These are phyloP conservation scores for Amoeboaphelidium protococcarum DNA, from an alignment of 371 early-diverging fungal genomes.

Conservation along the genomic window DNA sequence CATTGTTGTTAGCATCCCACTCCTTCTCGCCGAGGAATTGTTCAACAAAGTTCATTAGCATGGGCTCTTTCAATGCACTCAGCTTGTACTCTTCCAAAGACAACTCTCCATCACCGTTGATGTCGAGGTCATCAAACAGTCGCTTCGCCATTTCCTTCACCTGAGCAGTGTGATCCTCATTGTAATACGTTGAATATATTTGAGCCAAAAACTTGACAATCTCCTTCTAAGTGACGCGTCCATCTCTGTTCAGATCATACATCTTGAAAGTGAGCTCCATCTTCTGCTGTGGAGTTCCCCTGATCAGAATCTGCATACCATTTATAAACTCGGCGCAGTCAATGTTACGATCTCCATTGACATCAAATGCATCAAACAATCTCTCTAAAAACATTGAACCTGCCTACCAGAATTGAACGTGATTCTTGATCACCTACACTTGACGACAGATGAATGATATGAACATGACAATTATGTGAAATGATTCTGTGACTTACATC, in stretches of 20 bases:
- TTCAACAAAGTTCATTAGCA: slow-evolving; percentile 42
- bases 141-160: slow-evolving; percentile 31
- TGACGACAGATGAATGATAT: not conserved
- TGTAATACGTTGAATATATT: slow-evolving; percentile 31
- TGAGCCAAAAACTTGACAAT: slow-evolving; percentile 39
- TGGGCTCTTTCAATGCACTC: slow-evolving; percentile 53
- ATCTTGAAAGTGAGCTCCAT: slow-evolving; percentile 44
- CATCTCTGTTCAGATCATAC: slow-evolving; percentile 53
- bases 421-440: slow-evolving; percentile 2
- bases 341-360: slow-evolving; percentile 30
- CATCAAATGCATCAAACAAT: slow-evolving; percentile 50
- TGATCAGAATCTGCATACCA: slow-evolving; percentile 45
- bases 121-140: slow-evolving; percentile 54
- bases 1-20: no score
- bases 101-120: slow-evolving; percentile 47
- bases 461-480: not conserved
- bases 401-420: slow-evolving; percentile 21
- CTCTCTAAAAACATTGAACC: slow-evolving; percentile 44
- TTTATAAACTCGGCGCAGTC: slow-evolving; percentile 50
- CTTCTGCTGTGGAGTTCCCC: slow-evolving; percentile 50
- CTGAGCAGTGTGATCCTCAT: slow-evolving; percentile 32
- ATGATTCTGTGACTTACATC: slow-evolving; percentile 15
- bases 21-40: slow-evolving; percentile 25
- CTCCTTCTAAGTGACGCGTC: slow-evolving; percentile 41
- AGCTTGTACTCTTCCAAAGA: slow-evolving; percentile 50